Evolutionary conservation across 306 rosid species (phyloP).

Genomic region (Ormosia semicastrata): DNA sequence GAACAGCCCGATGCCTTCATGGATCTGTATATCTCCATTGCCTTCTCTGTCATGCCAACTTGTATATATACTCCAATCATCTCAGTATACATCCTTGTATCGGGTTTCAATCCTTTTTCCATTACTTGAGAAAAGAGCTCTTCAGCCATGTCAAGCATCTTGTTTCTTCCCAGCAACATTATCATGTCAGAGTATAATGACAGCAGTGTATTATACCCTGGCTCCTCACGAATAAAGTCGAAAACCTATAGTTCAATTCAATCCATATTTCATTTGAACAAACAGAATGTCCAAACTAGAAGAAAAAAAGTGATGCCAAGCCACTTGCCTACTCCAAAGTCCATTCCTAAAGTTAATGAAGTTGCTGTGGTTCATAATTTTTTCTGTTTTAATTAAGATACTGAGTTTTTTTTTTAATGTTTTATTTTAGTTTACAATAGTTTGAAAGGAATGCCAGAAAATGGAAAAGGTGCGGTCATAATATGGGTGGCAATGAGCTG

Average conservation of each 20-base stretch:
- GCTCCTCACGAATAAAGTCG: conserved; percentile 50
- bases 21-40: conserved; percentile 44
- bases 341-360: background rate
- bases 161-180: conserved; percentile 57
- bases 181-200: conserved; percentile 62
- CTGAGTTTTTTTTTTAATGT: background rate
- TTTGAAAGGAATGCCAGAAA: background rate
- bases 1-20: conserved; percentile 65
- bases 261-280: background rate
- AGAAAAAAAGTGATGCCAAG: background rate
- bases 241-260: conserved; percentile 57
- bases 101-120: conserved; percentile 53
- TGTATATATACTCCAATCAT: conserved; percentile 74
- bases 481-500: background rate
- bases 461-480: background rate
- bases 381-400: background rate
- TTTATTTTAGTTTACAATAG: background rate
- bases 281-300: background rate
- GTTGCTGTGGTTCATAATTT: background rate
- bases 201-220: conserved; percentile 43
- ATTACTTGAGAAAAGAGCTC: conserved; percentile 42
- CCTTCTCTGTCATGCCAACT: conserved; percentile 55
- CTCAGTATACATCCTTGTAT: conserved; percentile 62
- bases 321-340: background rate
- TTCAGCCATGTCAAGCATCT: conserved; percentile 54